Conservation (phyloP, 2,329 filamentous ascomycete genomes). For the Monilinia vaccinii-corymbosi region DNA sequence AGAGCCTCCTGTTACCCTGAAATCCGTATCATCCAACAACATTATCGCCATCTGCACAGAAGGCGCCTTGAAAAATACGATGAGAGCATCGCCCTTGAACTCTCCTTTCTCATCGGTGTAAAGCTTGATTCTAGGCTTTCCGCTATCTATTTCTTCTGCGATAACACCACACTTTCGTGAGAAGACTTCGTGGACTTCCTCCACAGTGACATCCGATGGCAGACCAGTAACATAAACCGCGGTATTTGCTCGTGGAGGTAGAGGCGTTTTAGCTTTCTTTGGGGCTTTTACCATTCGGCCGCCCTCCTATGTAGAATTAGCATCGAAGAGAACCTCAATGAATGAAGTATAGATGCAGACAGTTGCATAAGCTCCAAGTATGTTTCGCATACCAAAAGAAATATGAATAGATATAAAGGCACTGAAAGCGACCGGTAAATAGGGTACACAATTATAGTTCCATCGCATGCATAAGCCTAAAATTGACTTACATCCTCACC, state of each 20-base stretch:
- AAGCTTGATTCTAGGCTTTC: slow-evolving; percentile 82
- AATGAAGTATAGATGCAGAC: background rate
- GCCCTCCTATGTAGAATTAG: slow-evolving; percentile 23
- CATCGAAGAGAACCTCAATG: background rate
- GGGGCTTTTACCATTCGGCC: slow-evolving; percentile 27
- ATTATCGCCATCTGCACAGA: slow-evolving; percentile 81
- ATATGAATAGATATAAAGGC: background rate
- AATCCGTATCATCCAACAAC: slow-evolving; percentile 73
- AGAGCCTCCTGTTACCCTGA: slow-evolving; percentile 51
- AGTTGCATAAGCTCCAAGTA: background rate
- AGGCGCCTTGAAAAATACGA: slow-evolving; percentile 92
- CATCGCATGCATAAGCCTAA: background rate
- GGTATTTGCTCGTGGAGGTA: slow-evolving; percentile 56
- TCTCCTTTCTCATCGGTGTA: slow-evolving; percentile 73
- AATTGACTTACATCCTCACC: slow-evolving; percentile 39
- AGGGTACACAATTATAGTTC: background rate
- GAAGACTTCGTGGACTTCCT: slow-evolving; percentile 78
- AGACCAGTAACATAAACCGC: slow-evolving; percentile 89
- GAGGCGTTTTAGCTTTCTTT: slow-evolving; percentile 30
- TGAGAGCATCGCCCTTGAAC: slow-evolving; percentile 87
- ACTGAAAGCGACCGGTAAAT: background rate
- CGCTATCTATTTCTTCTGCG: slow-evolving; percentile 86
- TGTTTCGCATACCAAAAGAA: background rate
- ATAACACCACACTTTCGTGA: slow-evolving; percentile 80
- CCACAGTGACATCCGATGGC: slow-evolving; percentile 65